Evolutionary conservation across 257 asterid species (phyloP).

Genomic region (Solanum appendiculatum): DNA sequence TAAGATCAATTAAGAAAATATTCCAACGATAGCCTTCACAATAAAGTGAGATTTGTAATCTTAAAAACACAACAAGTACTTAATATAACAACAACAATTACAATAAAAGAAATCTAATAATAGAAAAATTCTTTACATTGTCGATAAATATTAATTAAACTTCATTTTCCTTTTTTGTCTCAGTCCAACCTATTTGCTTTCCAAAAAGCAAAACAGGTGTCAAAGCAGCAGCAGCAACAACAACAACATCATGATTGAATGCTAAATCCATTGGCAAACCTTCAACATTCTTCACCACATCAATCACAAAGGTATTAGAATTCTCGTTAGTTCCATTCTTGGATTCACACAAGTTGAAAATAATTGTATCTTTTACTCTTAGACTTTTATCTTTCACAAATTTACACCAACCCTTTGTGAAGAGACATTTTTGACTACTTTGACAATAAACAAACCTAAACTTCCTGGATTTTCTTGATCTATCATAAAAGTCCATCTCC

Average conservation of each 20-base stretch:
- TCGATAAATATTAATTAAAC: neutral
- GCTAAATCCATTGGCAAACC: neutral
- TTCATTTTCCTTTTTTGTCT: neutral
- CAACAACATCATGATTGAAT: neutral
- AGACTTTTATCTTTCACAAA: no score
- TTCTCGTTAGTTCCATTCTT: conserved; percentile 8
- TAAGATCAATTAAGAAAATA: neutral
- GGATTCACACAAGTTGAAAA: conserved; percentile 37
- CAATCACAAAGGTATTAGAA: conserved; percentile 23
- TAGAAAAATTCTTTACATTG: neutral
- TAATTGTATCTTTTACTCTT: conserved; percentile 29
- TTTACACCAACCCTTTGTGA: no score
- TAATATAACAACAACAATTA: neutral
- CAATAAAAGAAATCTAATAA: neutral
- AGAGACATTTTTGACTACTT: conserved; percentile 84
- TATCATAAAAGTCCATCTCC: conserved; percentile 37
- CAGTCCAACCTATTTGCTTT: neutral
- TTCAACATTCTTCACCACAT: conserved; percentile 12
- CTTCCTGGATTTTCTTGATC: conserved; percentile 43
- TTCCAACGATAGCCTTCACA: neutral
- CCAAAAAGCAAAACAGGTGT: neutral
- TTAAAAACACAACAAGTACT: neutral
- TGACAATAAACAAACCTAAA: conserved; percentile 63
- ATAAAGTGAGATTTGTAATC: neutral
- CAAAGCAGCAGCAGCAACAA: neutral